Evolutionary conservation across 2,329 filamentous ascomycete genomes (phyloP), one percentile per base, ranked within the genome.

Genomic region (Pseudogymnoascus sp.): DNA sequence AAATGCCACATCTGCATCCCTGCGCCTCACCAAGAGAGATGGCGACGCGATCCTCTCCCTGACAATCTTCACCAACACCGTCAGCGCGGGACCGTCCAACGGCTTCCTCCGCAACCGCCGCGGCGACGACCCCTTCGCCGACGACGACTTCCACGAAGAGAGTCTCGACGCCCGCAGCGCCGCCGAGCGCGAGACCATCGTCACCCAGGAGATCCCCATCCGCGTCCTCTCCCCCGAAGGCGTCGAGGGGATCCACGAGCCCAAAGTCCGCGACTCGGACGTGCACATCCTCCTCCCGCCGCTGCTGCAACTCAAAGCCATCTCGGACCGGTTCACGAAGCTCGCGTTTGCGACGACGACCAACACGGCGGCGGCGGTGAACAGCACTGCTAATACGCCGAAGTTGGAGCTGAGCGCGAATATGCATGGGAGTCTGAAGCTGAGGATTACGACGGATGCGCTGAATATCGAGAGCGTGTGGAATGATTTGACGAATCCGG

Each of bases 201-300:
- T 99, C 70, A 96, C 92, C 0, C 94, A 99, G 72, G 92, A 97
- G 75, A 89, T 99, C 39, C 94, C 94, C n/a, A 89, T 97, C 45
- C 88, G 92, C 16, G 92, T 99, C 1, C 83, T 99, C 8, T 86
- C 90, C 63, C 87, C 90, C 2, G 85, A 89, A 61, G 88, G 85
- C 0, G 91, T 97, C n/a, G 90, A 94, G 70, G 89, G 87, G n/a
- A 86, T 97, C 65, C 91, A 96, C 77, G 93, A 99, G 77, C 94
- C 94, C 12, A 86, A 87, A 65, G 91, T 92, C 64, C 87, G 91
- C 64, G 92, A 96, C 69, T 91, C 93, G 39, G 94, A 97, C 70
- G 92, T 97, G 2, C 90, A 97, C 75, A 96, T 99, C 71, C 86
- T 92, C 61, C 81, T 99, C 3, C 94, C 94, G 0, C 88, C 91